Evolutionary conservation across 2,329 filamentous ascomycete genomes (phyloP).

Genomic region (Colletotrichum plurivorum): DNA sequence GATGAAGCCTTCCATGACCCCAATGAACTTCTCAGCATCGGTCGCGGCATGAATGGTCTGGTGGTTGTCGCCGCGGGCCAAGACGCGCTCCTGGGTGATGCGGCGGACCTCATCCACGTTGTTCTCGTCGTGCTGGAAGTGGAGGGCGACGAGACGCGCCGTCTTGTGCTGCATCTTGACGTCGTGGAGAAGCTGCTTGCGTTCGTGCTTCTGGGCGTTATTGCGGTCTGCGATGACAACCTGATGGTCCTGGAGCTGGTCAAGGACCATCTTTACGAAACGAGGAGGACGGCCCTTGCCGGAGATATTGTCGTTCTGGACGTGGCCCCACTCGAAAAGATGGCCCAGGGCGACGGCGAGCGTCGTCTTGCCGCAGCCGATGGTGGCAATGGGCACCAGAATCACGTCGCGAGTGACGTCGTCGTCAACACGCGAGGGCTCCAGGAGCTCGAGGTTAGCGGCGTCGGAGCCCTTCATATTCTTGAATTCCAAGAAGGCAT

Average conservation of each 20-base stretch:
- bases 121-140: conserved; percentile 88
- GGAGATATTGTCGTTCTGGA: conserved; percentile 97
- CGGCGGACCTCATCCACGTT: conserved; percentile 80
- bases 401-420: conserved; percentile 79
- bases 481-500: conserved; percentile 88
- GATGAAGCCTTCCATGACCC: conserved; percentile 97
- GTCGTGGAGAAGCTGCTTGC: conserved; percentile 88
- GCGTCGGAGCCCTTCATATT: conserved; percentile 92
- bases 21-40: conserved; percentile 79
- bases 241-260: conserved; percentile 73
- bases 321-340: conserved; percentile 91
- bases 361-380: conserved; percentile 98
- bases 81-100: conserved; percentile 83
- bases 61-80: conserved; percentile 93
- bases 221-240: conserved; percentile 95
- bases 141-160: conserved; percentile 84
- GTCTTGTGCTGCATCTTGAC: conserved; percentile 73
- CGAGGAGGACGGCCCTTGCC: conserved; percentile 82
- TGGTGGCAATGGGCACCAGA: conserved; percentile 91
- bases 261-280: conserved; percentile 81
- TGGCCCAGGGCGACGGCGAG: conserved; percentile 84
- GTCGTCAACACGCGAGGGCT: conserved; percentile 58
- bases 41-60: conserved; percentile 95
- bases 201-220: conserved; percentile 90
- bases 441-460: conserved; percentile 79